Evolutionary conservation across 2,329 filamentous ascomycete genomes (phyloP).

Genomic region (Epicoccum nigrum): DNA sequence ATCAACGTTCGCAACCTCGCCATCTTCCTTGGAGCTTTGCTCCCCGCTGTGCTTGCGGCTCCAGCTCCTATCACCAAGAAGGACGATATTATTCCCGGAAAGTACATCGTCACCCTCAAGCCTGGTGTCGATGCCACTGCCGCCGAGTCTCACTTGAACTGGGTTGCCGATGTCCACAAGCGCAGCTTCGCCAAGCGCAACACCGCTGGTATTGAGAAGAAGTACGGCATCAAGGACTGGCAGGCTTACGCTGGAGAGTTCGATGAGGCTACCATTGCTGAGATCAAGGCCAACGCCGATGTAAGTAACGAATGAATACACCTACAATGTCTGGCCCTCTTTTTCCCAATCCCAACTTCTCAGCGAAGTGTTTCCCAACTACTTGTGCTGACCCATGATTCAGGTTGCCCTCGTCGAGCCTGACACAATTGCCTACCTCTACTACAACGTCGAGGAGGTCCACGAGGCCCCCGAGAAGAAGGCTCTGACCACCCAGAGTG

Average conservation of each 20-base stretch:
- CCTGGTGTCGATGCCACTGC: conserved; percentile 18
- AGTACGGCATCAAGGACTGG: conserved; percentile 52
- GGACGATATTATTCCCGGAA: conserved; percentile 24
- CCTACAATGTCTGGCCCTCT: too few relatives aligned
- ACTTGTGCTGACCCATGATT: background rate
- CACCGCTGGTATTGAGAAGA: conserved; percentile 50
- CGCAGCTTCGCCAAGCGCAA: conserved; percentile 46
- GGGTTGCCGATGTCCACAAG: conserved; percentile 45
- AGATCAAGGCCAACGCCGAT: conserved; percentile 43
- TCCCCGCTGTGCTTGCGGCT: conserved; percentile 17
- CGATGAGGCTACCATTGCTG: conserved; percentile 52
- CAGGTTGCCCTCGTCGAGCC: conserved; percentile 25
- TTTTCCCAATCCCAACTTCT: background rate
- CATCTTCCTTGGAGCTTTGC: conserved; percentile 16
- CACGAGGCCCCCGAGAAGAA: conserved; percentile 20
- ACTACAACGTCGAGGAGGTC: conserved; percentile 17
- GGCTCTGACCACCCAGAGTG: conserved; percentile 24
- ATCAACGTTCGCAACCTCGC: conserved; percentile 20
- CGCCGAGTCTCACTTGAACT: conserved; percentile 42
- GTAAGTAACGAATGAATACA: conserved; percentile 7
- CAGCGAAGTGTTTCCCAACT: background rate
- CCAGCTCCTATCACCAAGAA: conserved; percentile 23
- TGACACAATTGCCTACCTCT: conserved; percentile 21
- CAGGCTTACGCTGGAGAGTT: conserved; percentile 56
- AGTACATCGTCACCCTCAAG: conserved; percentile 36